phyloP scores from a whole-genome alignment of 2,329 filamentous ascomycete species.

The Sporothrix inflata region DNA sequence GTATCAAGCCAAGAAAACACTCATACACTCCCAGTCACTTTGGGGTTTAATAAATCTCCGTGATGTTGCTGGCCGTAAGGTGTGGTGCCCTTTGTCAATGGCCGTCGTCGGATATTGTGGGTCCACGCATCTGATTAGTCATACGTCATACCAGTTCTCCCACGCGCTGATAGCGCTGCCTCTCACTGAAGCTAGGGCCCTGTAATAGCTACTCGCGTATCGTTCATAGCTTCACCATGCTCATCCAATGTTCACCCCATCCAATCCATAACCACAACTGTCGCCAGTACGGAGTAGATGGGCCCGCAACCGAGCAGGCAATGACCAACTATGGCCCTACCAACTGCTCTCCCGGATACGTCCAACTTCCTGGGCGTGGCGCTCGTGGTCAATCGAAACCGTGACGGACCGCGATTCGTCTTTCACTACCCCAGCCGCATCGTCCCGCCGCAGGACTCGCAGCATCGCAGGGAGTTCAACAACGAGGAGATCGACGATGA shows the following conservation, averaged over 20 bases:
- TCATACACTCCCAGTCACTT: no score
- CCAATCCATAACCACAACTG: neutral
- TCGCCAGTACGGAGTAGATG: neutral
- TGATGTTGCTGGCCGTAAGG: no score
- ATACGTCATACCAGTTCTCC: neutral
- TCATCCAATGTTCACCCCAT: neutral
- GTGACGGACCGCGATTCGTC: constrained; percentile 78
- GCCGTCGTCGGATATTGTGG: neutral
- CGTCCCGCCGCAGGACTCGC: constrained; percentile 43
- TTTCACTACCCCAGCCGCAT: constrained; percentile 82
- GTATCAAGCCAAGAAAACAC: no score
- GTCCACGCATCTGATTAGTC: neutral
- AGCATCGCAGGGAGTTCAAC: constrained; percentile 37
- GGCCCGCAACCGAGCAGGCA: neutral
- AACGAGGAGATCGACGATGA: constrained; percentile 52
- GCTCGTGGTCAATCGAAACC: constrained; percentile 72
- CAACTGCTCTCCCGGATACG: constrained; percentile 51
- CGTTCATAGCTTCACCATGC: neutral
- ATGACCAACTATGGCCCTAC: constrained; percentile 49
- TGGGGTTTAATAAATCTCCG: no score
- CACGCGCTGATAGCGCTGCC: neutral
- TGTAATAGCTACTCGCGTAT: constrained; percentile 3
- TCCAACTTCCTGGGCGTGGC: constrained; percentile 70
- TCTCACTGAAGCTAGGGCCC: neutral
- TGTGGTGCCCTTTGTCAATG: neutral